A percentile compares a stretch with the other conserved stretches of the same genome.
Evolutionary conservation across 768 basidiomycete species (phyloP).

Genomic region (Boletus pseudopeckii): DNA sequence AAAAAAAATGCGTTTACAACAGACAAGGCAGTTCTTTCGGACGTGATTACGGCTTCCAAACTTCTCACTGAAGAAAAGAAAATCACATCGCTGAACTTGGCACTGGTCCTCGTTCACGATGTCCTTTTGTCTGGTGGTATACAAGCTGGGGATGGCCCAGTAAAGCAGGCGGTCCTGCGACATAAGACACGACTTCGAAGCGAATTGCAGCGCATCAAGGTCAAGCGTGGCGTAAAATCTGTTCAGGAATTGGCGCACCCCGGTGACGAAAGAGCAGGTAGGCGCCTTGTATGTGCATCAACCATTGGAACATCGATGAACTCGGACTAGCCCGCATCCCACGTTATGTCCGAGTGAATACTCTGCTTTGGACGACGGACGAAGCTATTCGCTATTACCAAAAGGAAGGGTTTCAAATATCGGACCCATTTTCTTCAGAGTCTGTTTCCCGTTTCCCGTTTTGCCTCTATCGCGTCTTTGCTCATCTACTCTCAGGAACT

Average conservation of each 20-base stretch:
- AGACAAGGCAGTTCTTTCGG: slow-evolving; percentile 77
- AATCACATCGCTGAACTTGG: slow-evolving; percentile 71
- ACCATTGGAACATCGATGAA: not conserved
- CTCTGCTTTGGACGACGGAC: slow-evolving; percentile 59
- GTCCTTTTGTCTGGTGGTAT: slow-evolving; percentile 80
- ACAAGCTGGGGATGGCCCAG: slow-evolving; percentile 84
- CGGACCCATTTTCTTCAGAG: slow-evolving; percentile 53
- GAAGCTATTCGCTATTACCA: slow-evolving; percentile 60
- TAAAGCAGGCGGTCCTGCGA: slow-evolving; percentile 82
- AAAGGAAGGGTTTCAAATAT: slow-evolving; percentile 51
- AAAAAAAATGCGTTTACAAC: not conserved
- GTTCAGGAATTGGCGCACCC: slow-evolving; percentile 61
- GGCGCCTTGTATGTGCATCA: slow-evolving; percentile 10
- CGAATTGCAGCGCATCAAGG: slow-evolving; percentile 82
- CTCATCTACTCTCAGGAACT: slow-evolving; percentile 40
- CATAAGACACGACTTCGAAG: slow-evolving; percentile 88
- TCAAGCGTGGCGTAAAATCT: slow-evolving; percentile 65
- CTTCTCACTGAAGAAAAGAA: slow-evolving; percentile 73
- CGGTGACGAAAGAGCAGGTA: slow-evolving; percentile 65
- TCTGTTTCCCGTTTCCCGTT: slow-evolving; percentile 22
- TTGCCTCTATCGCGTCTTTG: not conserved
- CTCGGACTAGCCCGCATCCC: slow-evolving; percentile 58
- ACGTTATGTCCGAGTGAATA: slow-evolving; percentile 84
- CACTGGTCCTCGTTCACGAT: slow-evolving; percentile 89
- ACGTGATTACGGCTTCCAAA: slow-evolving; percentile 64